Evolutionary conservation across 2,329 filamentous ascomycete species (phyloP).

Genomic region (Botryotinia narcissicola): DNA sequence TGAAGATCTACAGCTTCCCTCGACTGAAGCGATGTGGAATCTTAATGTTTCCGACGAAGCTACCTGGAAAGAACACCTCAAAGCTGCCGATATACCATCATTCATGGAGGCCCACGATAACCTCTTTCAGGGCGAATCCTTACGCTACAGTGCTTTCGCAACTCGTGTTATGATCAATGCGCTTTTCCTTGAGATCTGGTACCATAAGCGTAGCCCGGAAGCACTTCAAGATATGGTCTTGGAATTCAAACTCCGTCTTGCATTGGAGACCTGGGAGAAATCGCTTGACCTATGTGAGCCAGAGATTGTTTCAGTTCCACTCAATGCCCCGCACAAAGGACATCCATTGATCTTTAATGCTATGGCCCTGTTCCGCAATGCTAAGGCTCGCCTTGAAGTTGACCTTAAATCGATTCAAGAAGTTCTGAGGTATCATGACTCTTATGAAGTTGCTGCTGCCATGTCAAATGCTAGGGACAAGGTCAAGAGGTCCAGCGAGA

Average conservation of each 20-base stretch:
- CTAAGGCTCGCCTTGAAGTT: constrained; percentile 85
- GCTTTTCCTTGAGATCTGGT: constrained; percentile 97
- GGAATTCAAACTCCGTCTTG: constrained; percentile 94
- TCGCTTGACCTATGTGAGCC: constrained; percentile 91
- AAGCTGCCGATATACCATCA: constrained; percentile 69
- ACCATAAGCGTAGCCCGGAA: constrained; percentile 97
- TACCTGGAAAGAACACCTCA: constrained; percentile 78
- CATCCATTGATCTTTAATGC: constrained; percentile 98
- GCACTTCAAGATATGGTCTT: constrained; percentile 95
- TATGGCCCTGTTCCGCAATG: constrained; percentile 94
- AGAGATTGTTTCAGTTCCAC: constrained; percentile 80
- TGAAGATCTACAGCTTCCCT: constrained; percentile 86
- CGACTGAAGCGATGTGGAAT: constrained; percentile 93
- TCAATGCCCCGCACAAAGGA: constrained; percentile 92
- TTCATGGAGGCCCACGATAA: constrained; percentile 94
- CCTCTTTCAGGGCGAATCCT: constrained; percentile 86
- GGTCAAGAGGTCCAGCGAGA: constrained; percentile 91
- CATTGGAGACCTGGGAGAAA: constrained; percentile 98
- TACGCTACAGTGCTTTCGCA: constrained; percentile 93
- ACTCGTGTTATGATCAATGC: constrained; percentile 99
- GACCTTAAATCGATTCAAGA: constrained; percentile 93
- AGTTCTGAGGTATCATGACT: constrained; percentile 92
- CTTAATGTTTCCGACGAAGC: constrained; percentile 73
- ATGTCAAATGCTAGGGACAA: constrained; percentile 94
- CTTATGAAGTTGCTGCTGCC: constrained; percentile 92